Percentiles rank a stretch among this genome's conserved stretches.
Evolutionary conservation across 1,284 basidiomycete species (phyloP).

Genomic region (Austroboletus rostrupii): DNA sequence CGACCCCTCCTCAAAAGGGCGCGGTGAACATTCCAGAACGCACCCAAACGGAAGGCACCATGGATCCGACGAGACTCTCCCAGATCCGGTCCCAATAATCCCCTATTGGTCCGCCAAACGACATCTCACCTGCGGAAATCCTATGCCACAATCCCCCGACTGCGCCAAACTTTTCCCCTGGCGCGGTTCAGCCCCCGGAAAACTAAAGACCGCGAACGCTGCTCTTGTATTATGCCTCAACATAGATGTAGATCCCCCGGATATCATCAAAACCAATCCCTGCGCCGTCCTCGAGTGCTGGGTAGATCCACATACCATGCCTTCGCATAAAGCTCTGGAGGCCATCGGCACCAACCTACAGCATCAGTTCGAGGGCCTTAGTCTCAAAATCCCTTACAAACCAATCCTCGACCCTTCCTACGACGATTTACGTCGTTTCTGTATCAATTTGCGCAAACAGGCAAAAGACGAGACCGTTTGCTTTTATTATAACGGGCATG

Average conservation of each 20-base stretch:
- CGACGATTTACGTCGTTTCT: conserved; percentile 91
- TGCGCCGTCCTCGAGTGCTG: conserved; percentile 95
- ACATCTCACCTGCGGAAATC: conserved; percentile 85
- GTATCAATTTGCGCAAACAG: conserved; percentile 78
- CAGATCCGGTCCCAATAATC: conserved; percentile 56
- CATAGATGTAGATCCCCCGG: conserved; percentile 96
- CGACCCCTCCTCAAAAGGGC: conserved; percentile 41
- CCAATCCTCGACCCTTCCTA: conserved; percentile 92
- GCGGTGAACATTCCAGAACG: conserved; percentile 18
- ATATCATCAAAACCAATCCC: conserved; percentile 95
- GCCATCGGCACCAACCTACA: conserved; percentile 90
- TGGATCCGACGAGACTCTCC: conserved; percentile 39
- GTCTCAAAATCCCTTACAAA: conserved; percentile 87
- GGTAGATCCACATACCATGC: conserved; percentile 92
- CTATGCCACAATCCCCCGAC: conserved; percentile 62
- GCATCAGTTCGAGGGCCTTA: conserved; percentile 95
- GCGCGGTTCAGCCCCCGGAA: conserved; percentile 74
- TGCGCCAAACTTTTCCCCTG: conserved; percentile 69
- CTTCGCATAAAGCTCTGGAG: conserved; percentile 84
- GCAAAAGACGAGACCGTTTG: conserved; percentile 93
- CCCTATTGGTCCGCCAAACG: conserved; percentile 83
- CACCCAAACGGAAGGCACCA: conserved; percentile 30
- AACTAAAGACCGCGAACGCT: conserved; percentile 88
- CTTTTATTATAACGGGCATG: conserved; percentile 99
- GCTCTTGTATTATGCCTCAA: conserved; percentile 95